phyloP scores from a whole-genome alignment of 805 yeast genomes.

The Sporopachydermia quercuum region DNA sequence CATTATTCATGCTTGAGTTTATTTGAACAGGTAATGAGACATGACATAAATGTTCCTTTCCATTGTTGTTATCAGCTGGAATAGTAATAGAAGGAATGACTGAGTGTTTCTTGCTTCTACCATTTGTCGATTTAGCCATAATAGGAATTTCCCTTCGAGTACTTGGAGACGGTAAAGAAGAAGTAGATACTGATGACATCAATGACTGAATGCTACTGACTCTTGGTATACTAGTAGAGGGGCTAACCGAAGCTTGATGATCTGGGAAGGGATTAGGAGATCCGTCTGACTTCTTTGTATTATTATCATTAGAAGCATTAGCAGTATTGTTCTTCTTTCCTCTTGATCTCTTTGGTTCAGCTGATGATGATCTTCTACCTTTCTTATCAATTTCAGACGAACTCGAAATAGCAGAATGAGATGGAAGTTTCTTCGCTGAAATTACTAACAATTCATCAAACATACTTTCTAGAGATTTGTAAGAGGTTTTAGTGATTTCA shows the following conservation, averaged over 20 bases:
- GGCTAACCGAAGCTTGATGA: background rate
- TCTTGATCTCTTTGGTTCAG: background rate
- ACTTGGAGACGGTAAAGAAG: background rate
- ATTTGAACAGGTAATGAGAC: background rate
- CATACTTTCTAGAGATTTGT: constrained; percentile 9
- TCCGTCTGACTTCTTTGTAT: background rate
- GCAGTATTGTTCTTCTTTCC: background rate
- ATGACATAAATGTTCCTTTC: background rate
- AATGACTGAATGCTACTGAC: too few species aligned
- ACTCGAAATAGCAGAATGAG: too few species aligned
- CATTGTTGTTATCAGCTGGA: constrained; percentile 1
- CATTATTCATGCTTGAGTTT: background rate
- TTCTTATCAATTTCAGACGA: too few species aligned
- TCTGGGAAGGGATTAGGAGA: background rate
- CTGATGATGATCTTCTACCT: too few species aligned
- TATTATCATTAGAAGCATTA: too few species aligned
- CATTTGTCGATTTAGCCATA: background rate
- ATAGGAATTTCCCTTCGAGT: background rate
- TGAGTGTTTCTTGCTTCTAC: background rate
- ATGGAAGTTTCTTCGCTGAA: background rate
- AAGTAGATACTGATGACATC: too few species aligned
- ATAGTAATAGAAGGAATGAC: background rate
- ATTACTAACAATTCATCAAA: constrained; percentile 7
- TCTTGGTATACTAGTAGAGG: too few species aligned
- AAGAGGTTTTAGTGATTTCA: constrained; percentile 8